Evolutionary conservation across 441 rosid genomes (phyloP).

Genomic region (Pelargonium fulgidum): DNA sequence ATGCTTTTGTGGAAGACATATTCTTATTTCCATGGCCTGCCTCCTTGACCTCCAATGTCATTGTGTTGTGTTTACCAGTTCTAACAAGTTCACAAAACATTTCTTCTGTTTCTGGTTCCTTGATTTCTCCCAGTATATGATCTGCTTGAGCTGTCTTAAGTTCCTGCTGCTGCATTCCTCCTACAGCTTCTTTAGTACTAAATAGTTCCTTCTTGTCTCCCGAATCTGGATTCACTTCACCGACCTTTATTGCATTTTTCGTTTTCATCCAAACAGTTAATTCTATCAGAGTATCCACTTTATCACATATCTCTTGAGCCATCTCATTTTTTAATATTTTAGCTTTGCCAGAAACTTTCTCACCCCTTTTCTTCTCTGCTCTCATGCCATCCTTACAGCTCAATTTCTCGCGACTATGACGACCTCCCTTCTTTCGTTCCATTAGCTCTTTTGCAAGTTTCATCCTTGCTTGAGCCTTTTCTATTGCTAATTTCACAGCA

Average conservation of each 20-base stretch:
- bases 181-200: constrained; percentile 18
- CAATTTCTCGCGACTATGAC: constrained; percentile 33
- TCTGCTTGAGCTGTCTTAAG: constrained; percentile 16
- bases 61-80: not conserved
- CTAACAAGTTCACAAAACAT: constrained; percentile 5
- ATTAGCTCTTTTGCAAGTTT: constrained; percentile 65
- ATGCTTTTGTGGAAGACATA: constrained; percentile 19
- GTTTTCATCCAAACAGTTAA: constrained; percentile 12
- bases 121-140: constrained; percentile 20
- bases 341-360: constrained; percentile 24
- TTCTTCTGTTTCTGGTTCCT: constrained; percentile 21
- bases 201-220: constrained; percentile 18
- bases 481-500: constrained; percentile 80
- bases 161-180: constrained; percentile 14
- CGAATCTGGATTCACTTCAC: constrained; percentile 21
- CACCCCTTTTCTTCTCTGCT: constrained; percentile 27
- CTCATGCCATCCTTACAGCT: constrained; percentile 28
- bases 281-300: constrained; percentile 21
- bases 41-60: constrained; percentile 18
- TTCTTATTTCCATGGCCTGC: constrained; percentile 23
- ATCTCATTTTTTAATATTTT: constrained; percentile 25
- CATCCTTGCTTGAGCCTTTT: constrained; percentile 76
- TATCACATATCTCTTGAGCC: constrained; percentile 21
- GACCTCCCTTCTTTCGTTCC: constrained; percentile 61
- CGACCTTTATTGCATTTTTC: constrained; percentile 20